Evolutionary conservation across 1,139 yeast species (phyloP).

Genomic region (Kazachstania sp.): DNA sequence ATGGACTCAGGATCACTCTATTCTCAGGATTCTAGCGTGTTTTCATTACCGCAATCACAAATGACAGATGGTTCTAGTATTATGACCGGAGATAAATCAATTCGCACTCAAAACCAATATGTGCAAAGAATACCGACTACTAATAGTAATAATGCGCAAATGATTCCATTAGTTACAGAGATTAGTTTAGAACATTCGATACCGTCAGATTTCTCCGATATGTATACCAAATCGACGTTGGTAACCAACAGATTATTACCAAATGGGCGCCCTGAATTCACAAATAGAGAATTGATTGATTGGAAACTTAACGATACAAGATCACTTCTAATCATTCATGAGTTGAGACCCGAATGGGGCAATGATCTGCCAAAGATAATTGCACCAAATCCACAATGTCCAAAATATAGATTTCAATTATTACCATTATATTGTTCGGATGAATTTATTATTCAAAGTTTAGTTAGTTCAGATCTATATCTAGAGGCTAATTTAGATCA

Average conservation of each 20-base stretch:
- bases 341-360: constrained; percentile 45
- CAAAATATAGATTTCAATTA: constrained; percentile 33
- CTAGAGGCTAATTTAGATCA: constrained; percentile 35
- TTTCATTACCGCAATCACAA: neutral
- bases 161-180: constrained; percentile 10
- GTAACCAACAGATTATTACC: constrained; percentile 30
- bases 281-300: constrained; percentile 48
- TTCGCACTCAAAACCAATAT: neutral
- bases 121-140: neutral
- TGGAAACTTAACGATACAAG: constrained; percentile 60
- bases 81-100: neutral
- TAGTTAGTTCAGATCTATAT: constrained; percentile 50
- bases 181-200: constrained; percentile 36
- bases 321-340: constrained; percentile 46
- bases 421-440: constrained; percentile 46
- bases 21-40: neutral
- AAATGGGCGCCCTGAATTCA: constrained; percentile 52
- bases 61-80: neutral
- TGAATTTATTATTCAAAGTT: constrained; percentile 37
- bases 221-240: constrained; percentile 47
- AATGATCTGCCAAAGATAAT: constrained; percentile 39
- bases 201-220: constrained; percentile 42
- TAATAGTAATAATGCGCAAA: neutral
- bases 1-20: neutral
- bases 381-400: constrained; percentile 10